Evolutionary conservation across 495 filamentous ascomycete species (phyloP).

Genomic region (Choiromyces venosus): DNA sequence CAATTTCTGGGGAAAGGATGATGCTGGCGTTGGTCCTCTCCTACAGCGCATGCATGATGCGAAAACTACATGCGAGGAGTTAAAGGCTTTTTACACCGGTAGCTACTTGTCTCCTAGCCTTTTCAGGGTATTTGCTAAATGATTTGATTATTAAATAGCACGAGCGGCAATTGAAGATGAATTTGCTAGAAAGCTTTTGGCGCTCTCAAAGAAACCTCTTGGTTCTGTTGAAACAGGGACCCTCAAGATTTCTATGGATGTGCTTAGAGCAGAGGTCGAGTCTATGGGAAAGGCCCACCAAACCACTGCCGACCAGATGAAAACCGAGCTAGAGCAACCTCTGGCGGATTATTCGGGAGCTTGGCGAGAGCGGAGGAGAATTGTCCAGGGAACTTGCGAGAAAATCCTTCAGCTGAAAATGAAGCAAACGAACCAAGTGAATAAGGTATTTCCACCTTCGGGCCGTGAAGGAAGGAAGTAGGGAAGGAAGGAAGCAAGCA

Average conservation of each 20-base stretch:
- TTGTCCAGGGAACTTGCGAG: constrained; percentile 87
- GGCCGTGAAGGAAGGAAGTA: background rate
- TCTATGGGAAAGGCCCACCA: constrained; percentile 89
- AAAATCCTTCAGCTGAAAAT: constrained; percentile 88
- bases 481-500: background rate
- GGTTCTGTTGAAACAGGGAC: constrained; percentile 86
- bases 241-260: constrained; percentile 74
- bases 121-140: background rate
- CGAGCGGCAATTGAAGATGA: constrained; percentile 95
- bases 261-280: constrained; percentile 85
- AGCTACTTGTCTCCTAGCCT: constrained; percentile 23
- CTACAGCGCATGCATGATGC: constrained; percentile 94
- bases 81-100: constrained; percentile 88
- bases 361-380: constrained; percentile 91
- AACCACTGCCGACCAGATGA: constrained; percentile 87
- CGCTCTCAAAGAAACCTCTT: constrained; percentile 79
- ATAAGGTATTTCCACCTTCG: constrained; percentile 59
- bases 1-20: constrained; percentile 99
- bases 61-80: constrained; percentile 90
- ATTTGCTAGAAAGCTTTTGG: constrained; percentile 84
- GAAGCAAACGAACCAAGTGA: constrained; percentile 82
- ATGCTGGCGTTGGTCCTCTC: constrained; percentile 88
- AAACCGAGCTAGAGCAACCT: constrained; percentile 92
- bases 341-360: constrained; percentile 84
- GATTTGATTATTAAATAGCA: constrained; percentile 50